Percentiles rank a stretch among this genome's conserved stretches.
These are phyloP conservation scores for Lepiota venenata DNA, from an alignment of 768 basidiomycete genomes.

Conservation along the genomic window DNA sequence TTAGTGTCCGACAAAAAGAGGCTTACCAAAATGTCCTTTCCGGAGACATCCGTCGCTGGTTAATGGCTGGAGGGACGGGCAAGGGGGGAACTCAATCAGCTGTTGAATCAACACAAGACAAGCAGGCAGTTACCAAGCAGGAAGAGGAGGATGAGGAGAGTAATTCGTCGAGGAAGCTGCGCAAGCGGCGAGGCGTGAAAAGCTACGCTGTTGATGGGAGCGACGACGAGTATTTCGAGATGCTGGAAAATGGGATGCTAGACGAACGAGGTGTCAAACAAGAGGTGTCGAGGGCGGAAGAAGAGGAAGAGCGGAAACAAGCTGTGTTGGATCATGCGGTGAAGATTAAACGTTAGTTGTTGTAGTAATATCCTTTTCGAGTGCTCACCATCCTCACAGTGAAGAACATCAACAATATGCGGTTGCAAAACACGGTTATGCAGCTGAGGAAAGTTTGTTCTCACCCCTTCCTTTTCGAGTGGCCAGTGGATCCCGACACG, in stretches of 20 bases:
- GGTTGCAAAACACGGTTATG: conserved; percentile 94
- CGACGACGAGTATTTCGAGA: conserved; percentile 66
- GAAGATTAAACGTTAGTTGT: conserved; percentile 52
- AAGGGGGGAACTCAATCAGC: conserved; percentile 16
- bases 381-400: too few species aligned
- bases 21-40: conserved; percentile 79
- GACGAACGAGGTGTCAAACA: conserved; percentile 32
- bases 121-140: conserved; percentile 23
- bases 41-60: conserved; percentile 65
- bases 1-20: conserved; percentile 79
- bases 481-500: conserved; percentile 66
- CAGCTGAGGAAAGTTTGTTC: conserved; percentile 96
- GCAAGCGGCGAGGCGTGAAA: conserved; percentile 32
- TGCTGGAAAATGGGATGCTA: conserved; percentile 47
- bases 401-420: conserved; percentile 82
- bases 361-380: background rate
- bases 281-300: conserved; percentile 26
- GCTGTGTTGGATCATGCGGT: conserved; percentile 55
- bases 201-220: conserved; percentile 56
- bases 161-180: conserved; percentile 27
- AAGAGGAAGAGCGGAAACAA: conserved; percentile 46
- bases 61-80: conserved; percentile 36
- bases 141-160: conserved; percentile 19
- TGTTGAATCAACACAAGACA: conserved; percentile 13
- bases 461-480: conserved; percentile 88